Evolutionary conservation across 2,329 filamentous ascomycete genomes (phyloP).

Genomic region (Emergomyces pasteurianus): DNA sequence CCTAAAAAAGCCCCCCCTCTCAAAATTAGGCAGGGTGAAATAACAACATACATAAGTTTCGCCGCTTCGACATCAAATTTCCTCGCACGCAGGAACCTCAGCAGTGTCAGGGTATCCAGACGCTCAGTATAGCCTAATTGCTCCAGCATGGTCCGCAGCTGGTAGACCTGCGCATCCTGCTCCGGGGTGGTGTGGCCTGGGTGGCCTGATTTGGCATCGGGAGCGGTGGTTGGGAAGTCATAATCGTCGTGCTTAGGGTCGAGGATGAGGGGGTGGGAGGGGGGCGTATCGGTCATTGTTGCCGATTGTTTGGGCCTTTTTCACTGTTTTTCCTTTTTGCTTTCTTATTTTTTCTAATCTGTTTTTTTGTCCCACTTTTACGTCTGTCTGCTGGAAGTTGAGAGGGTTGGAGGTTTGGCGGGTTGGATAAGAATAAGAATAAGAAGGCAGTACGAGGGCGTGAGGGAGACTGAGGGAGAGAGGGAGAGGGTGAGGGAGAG

Average conservation of each 20-base stretch:
- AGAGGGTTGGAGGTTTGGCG: background rate
- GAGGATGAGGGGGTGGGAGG: conserved; percentile 37
- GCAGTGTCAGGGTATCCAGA: conserved; percentile 83
- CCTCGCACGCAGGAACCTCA: conserved; percentile 83
- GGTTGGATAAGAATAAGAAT: background rate
- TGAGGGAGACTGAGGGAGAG: too few relatives aligned
- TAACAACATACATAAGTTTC: conserved; percentile 93
- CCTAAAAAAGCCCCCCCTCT: too few relatives aligned
- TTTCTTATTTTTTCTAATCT: too few relatives aligned
- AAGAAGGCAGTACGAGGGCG: background rate
- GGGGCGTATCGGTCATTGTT: conserved; percentile 4
- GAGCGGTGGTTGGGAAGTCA: conserved; percentile 74
- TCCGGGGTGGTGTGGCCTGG: conserved; percentile 74
- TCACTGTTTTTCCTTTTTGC: background rate
- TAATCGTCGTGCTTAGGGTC: conserved; percentile 94
- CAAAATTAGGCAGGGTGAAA: too few relatives aligned
- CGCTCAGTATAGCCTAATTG: conserved; percentile 67
- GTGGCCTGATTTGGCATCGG: conserved; percentile 61
- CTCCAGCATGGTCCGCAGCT: conserved; percentile 79
- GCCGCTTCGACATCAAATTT: conserved; percentile 81
- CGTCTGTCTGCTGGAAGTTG: too few relatives aligned
- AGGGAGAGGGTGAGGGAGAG: background rate
- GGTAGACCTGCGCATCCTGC: conserved; percentile 80
- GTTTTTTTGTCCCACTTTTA: background rate
- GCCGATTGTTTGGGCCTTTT: background rate